Evolutionary conservation across 2,329 filamentous ascomycete species (phyloP), one percentile per base, ranked within the genome.

Genomic region (Pseudocercospora fuligena): DNA sequence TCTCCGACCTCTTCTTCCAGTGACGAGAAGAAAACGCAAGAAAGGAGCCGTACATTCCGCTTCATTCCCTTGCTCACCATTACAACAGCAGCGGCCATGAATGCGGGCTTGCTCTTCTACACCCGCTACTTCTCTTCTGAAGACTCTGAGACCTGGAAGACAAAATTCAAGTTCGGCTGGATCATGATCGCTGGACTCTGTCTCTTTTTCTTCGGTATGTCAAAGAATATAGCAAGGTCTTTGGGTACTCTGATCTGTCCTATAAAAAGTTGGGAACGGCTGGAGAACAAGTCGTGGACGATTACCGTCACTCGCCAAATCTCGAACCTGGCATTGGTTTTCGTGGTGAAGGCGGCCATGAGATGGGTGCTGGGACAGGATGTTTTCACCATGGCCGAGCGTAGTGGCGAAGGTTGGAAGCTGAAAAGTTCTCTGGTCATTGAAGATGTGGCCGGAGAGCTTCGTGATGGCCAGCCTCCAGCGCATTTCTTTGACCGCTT

Each of bases 21-120:
- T 16, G 40, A 43, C 40, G 40, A 19, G 40, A 43, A 23, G 33
- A 59, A 60, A 51, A 14, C 9, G 9, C 62, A 60, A 19, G 16
- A 19, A 12, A 9, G 27, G 29, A 40, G 54, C 16, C 31, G 14
- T 12, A 5, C 25, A 5, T 61, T 47, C n/a, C 31, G 33, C 25
- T 23, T 58, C 11, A 36, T 51, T 23, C 59, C 58, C 7, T 25
- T 65, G 2, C 57, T 65, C 12, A 36, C 58, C 11, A 56, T 58
- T 2, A 49, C 36, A 1, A 61, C 58, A 1, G 49, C 63, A 19
- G 63, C 63, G 23, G 33, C 59, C 7, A 56, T 33, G 8, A 65
- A 65, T 40, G 47, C 63, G 12, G 63, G 63, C 8, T 51, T 61
- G 5, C 51, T 65, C n/a, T 61, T 61, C 49, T 61, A 57, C 25